A percentile compares a stretch with the other conserved stretches of the same genome.
Evolutionary conservation across 1,284 basidiomycete species (phyloP).

Genomic region (Trichosporon coremiiforme): DNA sequence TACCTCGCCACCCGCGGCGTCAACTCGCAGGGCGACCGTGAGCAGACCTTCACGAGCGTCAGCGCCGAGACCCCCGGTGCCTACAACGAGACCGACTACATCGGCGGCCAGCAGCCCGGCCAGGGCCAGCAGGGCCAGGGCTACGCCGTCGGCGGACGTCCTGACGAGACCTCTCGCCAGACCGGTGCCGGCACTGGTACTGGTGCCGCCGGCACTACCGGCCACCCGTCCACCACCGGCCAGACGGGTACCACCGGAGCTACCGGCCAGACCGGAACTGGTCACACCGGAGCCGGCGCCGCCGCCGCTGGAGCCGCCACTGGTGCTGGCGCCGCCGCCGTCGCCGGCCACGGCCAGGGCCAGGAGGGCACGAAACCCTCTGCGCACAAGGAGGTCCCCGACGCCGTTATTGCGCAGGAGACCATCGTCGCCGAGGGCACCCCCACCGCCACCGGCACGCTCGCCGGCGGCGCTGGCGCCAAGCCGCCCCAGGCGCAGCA

Average conservation of each 20-base stretch:
- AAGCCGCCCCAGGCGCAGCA: constrained; percentile 21
- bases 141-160: constrained; percentile 3
- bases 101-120: not conserved
- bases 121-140: not conserved
- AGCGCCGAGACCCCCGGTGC: not conserved
- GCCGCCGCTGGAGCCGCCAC: constrained; percentile 24
- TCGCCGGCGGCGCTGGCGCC: constrained; percentile 12
- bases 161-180: not conserved
- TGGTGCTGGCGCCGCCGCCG: constrained; percentile 20
- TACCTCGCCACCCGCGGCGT: constrained; percentile 1
- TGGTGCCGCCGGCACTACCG: not conserved
- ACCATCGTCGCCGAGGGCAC: constrained; percentile 10
- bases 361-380: constrained; percentile 19
- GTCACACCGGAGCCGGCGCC: not conserved
- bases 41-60: constrained; percentile 11
- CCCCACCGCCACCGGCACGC: not conserved
- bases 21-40: constrained; percentile 14
- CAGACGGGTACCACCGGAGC: not conserved
- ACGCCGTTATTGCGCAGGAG: not conserved
- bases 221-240: not conserved
- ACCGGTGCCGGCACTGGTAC: not conserved
- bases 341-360: constrained; percentile 20
- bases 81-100: not conserved
- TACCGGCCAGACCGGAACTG: not conserved
- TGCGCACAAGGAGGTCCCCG: constrained; percentile 12